Percentiles rank a stretch among this genome's conserved stretches.
These are phyloP conservation scores for Fusarium gaditjirri DNA, from an alignment of 2,329 filamentous ascomycete species.

Conservation along the genomic window DNA sequence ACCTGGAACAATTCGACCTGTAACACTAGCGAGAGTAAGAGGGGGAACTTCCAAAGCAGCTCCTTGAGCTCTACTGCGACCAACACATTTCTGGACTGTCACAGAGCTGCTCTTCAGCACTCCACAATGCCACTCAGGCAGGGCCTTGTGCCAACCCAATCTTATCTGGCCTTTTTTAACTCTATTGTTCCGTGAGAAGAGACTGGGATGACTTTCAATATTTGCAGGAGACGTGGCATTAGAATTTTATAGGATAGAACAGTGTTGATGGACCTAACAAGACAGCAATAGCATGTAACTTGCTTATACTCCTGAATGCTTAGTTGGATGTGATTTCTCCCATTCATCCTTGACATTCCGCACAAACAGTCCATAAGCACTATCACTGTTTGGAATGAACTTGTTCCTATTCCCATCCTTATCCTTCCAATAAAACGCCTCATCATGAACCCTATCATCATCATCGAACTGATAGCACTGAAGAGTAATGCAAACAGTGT, in stretches of 20 bases:
- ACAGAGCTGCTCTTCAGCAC: background rate
- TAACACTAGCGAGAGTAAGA: background rate
- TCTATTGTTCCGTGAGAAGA: background rate
- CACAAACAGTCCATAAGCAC: background rate
- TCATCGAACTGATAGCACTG: background rate
- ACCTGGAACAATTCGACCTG: background rate
- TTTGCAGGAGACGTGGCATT: too few relatives aligned
- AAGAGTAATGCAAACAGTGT: background rate
- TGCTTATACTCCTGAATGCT: background rate
- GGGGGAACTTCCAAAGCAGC: background rate
- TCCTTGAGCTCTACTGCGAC: background rate
- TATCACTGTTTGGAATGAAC: background rate
- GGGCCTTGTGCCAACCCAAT: background rate
- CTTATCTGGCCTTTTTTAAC: background rate
- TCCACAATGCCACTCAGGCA: background rate
- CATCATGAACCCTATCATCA: background rate
- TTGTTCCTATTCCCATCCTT: fast-evolving
- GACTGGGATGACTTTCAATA: too few relatives aligned
- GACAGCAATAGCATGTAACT: too few relatives aligned
- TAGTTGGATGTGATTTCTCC: fast-evolving
- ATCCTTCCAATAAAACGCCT: background rate
- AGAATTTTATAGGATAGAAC: too few relatives aligned
- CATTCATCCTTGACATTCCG: background rate
- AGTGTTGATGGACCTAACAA: too few relatives aligned
- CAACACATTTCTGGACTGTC: background rate